Conservation (phyloP, 164 flowering plant genomes). For the Stephania cephalantha region DNA sequence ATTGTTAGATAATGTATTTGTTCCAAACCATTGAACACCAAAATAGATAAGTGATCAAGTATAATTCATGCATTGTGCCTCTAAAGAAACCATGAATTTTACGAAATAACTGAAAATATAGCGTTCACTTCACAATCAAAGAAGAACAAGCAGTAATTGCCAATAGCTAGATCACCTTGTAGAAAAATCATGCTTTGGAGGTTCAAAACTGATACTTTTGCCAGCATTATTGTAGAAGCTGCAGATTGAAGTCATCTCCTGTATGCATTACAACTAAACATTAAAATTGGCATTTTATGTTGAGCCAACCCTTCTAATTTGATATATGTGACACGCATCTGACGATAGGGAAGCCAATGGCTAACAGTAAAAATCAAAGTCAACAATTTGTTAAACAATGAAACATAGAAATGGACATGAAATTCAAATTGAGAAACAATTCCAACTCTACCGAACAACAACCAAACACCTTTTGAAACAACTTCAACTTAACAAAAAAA, state of each 20-base stretch:
- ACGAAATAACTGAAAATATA: background rate
- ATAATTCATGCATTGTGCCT: too few relatives aligned
- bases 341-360: too few relatives aligned
- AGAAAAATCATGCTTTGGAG: conserved; percentile 2
- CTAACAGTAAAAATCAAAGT: too few relatives aligned
- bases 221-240: conserved; percentile 3
- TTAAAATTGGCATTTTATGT: conserved; percentile 1
- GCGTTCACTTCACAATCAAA: background rate
- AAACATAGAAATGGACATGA: too few relatives aligned
- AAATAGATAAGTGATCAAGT: too few relatives aligned
- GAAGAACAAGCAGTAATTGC: background rate
- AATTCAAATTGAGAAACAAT: too few relatives aligned
- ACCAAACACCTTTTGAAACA: background rate
- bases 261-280: background rate
- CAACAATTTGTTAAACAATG: too few relatives aligned
- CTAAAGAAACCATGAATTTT: background rate
- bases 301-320: background rate
- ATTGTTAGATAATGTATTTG: too few relatives aligned
- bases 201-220: conserved; percentile 9
- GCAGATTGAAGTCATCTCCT: conserved; percentile 2
- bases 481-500: too few relatives aligned
- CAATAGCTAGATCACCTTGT: conserved; percentile 3
- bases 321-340: background rate
- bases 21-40: too few relatives aligned
- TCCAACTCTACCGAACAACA: too few relatives aligned